Base-by-base conservation (phyloP, 202 grass and related monocot genomes). In the Digitaria exilis region DNA sequence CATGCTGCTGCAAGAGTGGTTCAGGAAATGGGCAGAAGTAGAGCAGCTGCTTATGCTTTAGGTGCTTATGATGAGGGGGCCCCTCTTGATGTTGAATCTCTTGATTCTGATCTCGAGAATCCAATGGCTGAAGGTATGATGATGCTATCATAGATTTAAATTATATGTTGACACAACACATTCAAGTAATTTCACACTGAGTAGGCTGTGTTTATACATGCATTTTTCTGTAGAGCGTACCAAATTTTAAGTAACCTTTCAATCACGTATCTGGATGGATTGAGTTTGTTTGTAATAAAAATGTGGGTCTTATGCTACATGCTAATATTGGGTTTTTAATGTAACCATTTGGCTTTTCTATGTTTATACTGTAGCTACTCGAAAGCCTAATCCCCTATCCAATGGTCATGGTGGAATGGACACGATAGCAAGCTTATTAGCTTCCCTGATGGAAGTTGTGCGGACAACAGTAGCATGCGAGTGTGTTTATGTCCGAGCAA, bases 11-110 rank as follows among this genome's bases (percentile, higher is more conserved):
- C 96, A 76, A 96, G 96, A 88, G 93, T 99, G 68, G 96, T 99
- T 77, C 96, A 94, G 80, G 96, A 99, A 88, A 99, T 99, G 93
- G 96, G 96, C 31, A 99, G 94, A 87, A 99, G 96, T 90, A 96
- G 93, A 79, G 96, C 96, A 55, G 96, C 96, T 60, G 93, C 96
- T 72, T 95, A 90, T 84, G 88, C 96, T 42, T 90, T 99, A 84
- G 96, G 96, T 84, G 85, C 88, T 84, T 94, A 92, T 92, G 93
- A 96, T 30, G 96, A 94, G 81, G 96, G 91, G 71, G 81, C 87
- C 30, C 82, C 78, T 82, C 85, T 96, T 86, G 92, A 92, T 72
- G 84, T 66, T 46, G 96, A 96, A 49, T 89, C 89, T 57, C 81
- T 90, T 85, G 96, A 98, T 83, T 90, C 93, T 72, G 96, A 99